Evolutionary conservation across 192 early-diverging fungal genomes (phyloP).

Genomic region (Entrophospora sp.): DNA sequence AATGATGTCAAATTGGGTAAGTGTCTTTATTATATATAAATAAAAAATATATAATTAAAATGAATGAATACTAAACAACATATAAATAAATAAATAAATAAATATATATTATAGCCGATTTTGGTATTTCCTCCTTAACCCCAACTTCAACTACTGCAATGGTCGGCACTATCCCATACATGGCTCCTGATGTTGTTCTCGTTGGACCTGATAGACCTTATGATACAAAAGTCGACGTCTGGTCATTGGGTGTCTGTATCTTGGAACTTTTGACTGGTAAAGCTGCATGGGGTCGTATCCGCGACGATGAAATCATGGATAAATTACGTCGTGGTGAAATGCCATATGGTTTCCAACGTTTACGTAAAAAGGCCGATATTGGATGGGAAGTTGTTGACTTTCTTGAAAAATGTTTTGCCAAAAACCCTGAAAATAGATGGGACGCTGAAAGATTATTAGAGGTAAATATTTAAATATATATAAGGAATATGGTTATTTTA

Average conservation of each 20-base stretch:
- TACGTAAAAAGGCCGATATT: constrained; percentile 14
- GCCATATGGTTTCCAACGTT: constrained; percentile 9
- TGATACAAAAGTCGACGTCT: constrained; percentile 17
- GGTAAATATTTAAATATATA: neutral
- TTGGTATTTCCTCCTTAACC: constrained; percentile 18
- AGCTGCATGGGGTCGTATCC: constrained; percentile 12
- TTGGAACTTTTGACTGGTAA: constrained; percentile 20
- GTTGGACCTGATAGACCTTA: constrained; percentile 10
- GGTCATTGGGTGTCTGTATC: constrained; percentile 20
- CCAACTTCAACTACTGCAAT: constrained; percentile 17
- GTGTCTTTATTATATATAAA: neutral
- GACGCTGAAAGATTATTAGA: constrained; percentile 12
- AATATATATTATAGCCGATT: constrained; percentile 13
- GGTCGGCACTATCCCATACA: constrained; percentile 21
- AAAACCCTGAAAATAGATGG: constrained; percentile 3
- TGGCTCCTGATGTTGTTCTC: constrained; percentile 18
- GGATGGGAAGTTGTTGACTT: constrained; percentile 20
- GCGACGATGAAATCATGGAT: constrained; percentile 15
- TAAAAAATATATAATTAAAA: neutral
- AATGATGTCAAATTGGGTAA: constrained; percentile 20
- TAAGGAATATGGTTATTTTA: neutral
- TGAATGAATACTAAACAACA: no score
- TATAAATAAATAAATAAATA: no score
- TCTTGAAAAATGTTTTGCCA: constrained; percentile 7
- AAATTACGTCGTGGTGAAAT: constrained; percentile 7